Evolutionary conservation across 345 rosid genomes (phyloP).

Genomic region (Salix udensis): DNA sequence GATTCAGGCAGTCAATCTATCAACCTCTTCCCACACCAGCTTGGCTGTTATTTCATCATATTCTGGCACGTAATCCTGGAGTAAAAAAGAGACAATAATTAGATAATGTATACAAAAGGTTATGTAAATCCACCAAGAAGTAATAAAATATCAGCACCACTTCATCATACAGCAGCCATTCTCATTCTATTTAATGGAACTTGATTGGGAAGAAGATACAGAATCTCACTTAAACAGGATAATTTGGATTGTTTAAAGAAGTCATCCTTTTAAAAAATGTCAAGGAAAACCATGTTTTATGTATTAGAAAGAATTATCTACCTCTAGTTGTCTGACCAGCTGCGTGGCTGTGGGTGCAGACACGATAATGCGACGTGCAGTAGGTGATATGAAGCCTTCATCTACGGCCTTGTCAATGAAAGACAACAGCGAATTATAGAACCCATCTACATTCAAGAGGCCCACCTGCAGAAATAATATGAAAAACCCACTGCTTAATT

Average conservation of each 20-base stretch:
- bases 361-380: slow-evolving; percentile 77
- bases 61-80: slow-evolving; percentile 74
- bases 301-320: slow-evolving; percentile 2
- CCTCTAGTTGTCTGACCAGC: slow-evolving; percentile 84
- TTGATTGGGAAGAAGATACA: background rate
- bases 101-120: background rate
- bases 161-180: background rate
- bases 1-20: slow-evolving; percentile 56
- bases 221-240: background rate
- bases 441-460: slow-evolving; percentile 89
- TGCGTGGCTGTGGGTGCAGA: slow-evolving; percentile 84
- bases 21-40: slow-evolving; percentile 83
- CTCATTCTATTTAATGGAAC: background rate
- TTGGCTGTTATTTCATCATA: slow-evolving; percentile 70
- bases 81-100: background rate
- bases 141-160: background rate
- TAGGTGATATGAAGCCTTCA: slow-evolving; percentile 86
- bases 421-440: slow-evolving; percentile 73
- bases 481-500: background rate
- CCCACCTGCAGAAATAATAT: slow-evolving; percentile 57
- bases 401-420: slow-evolving; percentile 90
- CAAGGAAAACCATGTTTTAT: background rate
- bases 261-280: background rate
- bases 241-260: background rate
- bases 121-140: background rate